Evolutionary conservation across 2,329 filamentous ascomycete genomes (phyloP), one percentile per base, ranked within the genome.

Genomic region (Ophiostoma perfectum): DNA sequence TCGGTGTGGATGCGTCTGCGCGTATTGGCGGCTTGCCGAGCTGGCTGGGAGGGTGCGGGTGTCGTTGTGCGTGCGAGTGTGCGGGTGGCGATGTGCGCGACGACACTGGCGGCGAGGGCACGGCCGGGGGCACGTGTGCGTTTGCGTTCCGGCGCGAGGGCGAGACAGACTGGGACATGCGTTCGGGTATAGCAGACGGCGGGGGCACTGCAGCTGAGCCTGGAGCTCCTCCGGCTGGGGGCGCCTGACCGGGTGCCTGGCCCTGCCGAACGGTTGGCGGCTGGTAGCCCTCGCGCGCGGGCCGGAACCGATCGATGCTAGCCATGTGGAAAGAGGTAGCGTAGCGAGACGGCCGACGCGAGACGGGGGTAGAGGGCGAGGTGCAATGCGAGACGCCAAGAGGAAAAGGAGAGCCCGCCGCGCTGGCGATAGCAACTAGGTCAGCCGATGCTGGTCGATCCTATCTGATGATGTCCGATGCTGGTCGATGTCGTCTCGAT

Each of bases 71-170:
- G 60, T 39, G 55, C 11, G 55, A 16, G 27, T 63, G 63, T 81
- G 81, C 36, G 18, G 84, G 83, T 9, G 84, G 85, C 62, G 85
- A 87, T 7, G 81, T 83, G 71, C 83, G 81, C 66, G 83, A 82
- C 55, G 81, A 82, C 66, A 83, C 81, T 3, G 86, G 86, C 69
- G 86, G 86, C 16, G 86, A 87, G 55, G 86, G 86, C 47, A 81
- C 86, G 38, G 86, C 83, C 11, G 86, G 86, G 64, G 86, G 86
- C 18, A 88, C 81, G 70, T 86, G 82, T 74, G 88, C 81, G 70
- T 86, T 83, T 74, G 88, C 81, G 70, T 86, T 83, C 74, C 82
- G 82, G 71, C 81, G 80, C 1, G 68, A 63, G 5, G 62, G 49
- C 38, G 55, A 64, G 38, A 63, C 60, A 2, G 63, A 58, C 55